Conservation (phyloP, 441 rosid genomes). For the Daphne laureola region DNA sequence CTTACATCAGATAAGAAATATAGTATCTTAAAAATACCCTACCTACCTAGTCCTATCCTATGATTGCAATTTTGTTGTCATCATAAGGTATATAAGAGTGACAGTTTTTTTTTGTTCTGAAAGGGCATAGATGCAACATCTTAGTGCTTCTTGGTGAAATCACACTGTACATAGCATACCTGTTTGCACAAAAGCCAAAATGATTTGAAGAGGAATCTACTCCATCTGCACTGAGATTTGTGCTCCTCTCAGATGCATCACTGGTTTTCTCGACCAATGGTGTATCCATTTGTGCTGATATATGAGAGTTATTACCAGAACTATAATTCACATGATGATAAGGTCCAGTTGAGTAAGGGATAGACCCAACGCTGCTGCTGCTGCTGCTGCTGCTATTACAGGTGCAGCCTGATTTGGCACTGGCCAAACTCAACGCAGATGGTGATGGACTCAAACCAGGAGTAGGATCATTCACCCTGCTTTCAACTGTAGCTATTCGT, state of each 20-base stretch:
- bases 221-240: conserved; percentile 19
- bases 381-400: conserved; percentile 48
- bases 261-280: conserved; percentile 26
- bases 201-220: conserved; percentile 30
- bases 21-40: too few species aligned
- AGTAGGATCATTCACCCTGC: conserved; percentile 32
- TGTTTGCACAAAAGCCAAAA: conserved; percentile 38
- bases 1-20: too few species aligned
- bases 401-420: conserved; percentile 45
- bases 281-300: conserved; percentile 31
- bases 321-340: conserved; percentile 26
- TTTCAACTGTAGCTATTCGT: conserved; percentile 30
- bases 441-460: conserved; percentile 46
- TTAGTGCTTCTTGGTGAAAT: background rate
- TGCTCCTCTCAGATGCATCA: conserved; percentile 26
- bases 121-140: too few species aligned
- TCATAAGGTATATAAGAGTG: too few species aligned
- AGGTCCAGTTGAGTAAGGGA: conserved; percentile 30
- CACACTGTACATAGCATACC: conserved; percentile 23
- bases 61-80: too few species aligned
- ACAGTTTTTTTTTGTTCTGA: too few species aligned
- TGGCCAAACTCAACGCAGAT: conserved; percentile 46
- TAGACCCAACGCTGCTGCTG: conserved; percentile 41
- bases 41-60: too few species aligned
- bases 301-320: conserved; percentile 29